Evolutionary conservation across 1,139 yeast genomes (phyloP).

Genomic region (Torulaspora globosa): DNA sequence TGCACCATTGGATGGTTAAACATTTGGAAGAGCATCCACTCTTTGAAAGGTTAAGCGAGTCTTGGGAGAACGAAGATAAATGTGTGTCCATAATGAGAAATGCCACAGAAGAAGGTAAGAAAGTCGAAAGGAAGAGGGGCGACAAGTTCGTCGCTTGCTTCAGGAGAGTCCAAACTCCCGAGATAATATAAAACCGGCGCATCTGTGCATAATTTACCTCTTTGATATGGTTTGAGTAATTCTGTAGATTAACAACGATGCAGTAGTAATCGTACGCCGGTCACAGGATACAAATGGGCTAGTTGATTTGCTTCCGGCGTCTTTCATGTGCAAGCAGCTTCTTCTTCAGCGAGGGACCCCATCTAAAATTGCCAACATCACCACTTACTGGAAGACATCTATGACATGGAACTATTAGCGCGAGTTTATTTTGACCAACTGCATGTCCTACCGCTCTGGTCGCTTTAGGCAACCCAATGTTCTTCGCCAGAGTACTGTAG

Average conservation of each 20-base stretch:
- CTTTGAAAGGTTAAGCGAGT: constrained; percentile 71
- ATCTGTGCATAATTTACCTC: neutral
- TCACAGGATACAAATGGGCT: neutral
- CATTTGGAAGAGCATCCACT: constrained; percentile 89
- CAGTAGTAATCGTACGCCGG: neutral
- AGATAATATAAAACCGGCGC: constrained; percentile 18
- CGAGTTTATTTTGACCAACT: constrained; percentile 27
- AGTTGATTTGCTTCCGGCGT: neutral
- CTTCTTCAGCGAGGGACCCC: constrained; percentile 26
- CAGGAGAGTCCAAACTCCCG: constrained; percentile 63
- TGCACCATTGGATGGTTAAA: constrained; percentile 94
- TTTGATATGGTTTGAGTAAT: neutral
- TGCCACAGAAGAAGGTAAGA: constrained; percentile 96
- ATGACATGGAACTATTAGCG: constrained; percentile 33
- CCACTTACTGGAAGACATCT: constrained; percentile 26
- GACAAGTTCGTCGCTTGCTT: constrained; percentile 85
- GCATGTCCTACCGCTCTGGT: constrained; percentile 33
- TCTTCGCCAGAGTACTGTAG: constrained; percentile 25
- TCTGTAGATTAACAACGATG: neutral
- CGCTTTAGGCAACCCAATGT: constrained; percentile 22
- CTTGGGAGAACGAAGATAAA: constrained; percentile 74
- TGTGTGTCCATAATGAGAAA: constrained; percentile 86
- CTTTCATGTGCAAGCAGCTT: constrained; percentile 16
- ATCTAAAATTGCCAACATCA: constrained; percentile 24
- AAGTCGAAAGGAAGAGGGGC: constrained; percentile 87